Base-by-base conservation (phyloP, 139 green algal species). In the Coelastrella sp. region DNA sequence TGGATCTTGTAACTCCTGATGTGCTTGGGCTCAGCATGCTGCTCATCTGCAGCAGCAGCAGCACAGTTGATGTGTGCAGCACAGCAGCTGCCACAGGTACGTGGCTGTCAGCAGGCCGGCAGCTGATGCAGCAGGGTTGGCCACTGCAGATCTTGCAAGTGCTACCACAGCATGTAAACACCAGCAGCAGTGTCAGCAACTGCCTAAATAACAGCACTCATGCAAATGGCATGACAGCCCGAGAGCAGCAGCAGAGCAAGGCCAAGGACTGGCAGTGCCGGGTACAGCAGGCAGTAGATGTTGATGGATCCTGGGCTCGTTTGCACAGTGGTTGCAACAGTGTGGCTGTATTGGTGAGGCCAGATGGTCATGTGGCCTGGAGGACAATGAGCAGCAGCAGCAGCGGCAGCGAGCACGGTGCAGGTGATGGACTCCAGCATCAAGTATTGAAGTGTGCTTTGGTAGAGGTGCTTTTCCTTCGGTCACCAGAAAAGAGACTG, bases 301-400 rank as follows among this genome's bases (percentile, higher is more conserved):
- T 22, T 4, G 80, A 58, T 4, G 75, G 82, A 0, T 84, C 61
- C 11, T 94, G 92, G 90, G 76, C 56, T 78, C 35, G 6, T 89
- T 19, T 84, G 90, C 25, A 84, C 27, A 25, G 22, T 68, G 68
- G 68, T 17, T 66, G 84, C 12, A 49, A 70, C 60, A 8, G 60
- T 24, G 90, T 79, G 12, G 91, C 78, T 72, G 88, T 98, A n/a
- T 65, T 98, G 70, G 95, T 98, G 63, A 90, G 96, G 49, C 97
- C 97, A 6, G 97, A 98, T 90, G 96, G 95, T 0, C 96, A 98
- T 88, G 93, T 98, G 27, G 94, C 93, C 0, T 98, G 95, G 96
- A 78, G 91, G 63, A 60, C 35, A 49, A 3, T 49, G 35, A 49
- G 35, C 35, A 49, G 35, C 35, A 49, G 35, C 35, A 49, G 35